Conservation (phyloP, 192 early-diverging fungal genomes). For the Coemansia javaensis region DNA sequence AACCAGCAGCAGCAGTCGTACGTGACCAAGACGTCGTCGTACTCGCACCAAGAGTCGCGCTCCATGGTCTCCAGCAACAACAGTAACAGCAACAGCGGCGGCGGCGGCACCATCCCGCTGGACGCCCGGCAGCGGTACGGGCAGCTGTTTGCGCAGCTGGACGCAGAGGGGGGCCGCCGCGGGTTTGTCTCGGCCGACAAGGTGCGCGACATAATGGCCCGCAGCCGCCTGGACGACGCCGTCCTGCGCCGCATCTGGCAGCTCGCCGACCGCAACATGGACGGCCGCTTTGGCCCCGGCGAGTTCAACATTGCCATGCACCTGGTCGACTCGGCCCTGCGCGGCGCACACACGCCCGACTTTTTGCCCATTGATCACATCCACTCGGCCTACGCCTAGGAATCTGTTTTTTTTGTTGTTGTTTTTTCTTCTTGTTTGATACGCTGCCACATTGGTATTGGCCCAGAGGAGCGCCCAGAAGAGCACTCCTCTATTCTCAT, state of each 20-base stretch:
- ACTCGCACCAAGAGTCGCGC: neutral
- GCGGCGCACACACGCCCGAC: constrained; percentile 27
- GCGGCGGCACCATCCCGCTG: constrained; percentile 1
- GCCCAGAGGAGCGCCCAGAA: too few relatives aligned
- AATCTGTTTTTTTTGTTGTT: neutral
- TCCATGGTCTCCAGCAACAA: constrained; percentile 1
- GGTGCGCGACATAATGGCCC: constrained; percentile 21
- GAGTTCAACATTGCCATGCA: constrained; percentile 44
- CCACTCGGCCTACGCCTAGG: constrained; percentile 21
- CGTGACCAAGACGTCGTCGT: neutral
- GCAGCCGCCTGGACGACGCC: constrained; percentile 23
- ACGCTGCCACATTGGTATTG: too few relatives aligned
- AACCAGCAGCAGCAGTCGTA: neutral
- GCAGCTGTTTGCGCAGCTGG: constrained; percentile 22
- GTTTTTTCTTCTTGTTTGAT: neutral
- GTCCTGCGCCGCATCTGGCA: constrained; percentile 32
- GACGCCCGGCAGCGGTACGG: constrained; percentile 24
- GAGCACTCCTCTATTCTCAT: neutral
- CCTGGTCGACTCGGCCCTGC: constrained; percentile 24
- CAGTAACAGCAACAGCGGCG: constrained; percentile 1
- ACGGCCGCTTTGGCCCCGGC: constrained; percentile 35
- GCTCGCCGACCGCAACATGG: constrained; percentile 27
- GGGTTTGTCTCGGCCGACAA: constrained; percentile 17
- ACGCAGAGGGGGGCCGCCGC: constrained; percentile 18
- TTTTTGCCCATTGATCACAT: constrained; percentile 26